Conservation (phyloP, 164 flowering plant genomes). For the Tinospora cordifolia region DNA sequence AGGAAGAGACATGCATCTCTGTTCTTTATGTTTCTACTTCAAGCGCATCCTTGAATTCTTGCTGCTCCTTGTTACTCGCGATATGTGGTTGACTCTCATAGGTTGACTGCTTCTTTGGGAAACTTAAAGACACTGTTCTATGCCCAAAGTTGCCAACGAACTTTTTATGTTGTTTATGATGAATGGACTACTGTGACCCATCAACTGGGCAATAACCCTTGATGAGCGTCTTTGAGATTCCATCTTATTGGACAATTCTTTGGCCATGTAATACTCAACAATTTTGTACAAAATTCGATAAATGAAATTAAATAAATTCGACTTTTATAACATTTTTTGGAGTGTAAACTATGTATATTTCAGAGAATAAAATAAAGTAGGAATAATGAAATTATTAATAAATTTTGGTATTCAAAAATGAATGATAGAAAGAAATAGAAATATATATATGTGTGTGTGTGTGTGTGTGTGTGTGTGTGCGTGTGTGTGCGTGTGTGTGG, state of each 20-base stretch:
- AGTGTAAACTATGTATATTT: no score
- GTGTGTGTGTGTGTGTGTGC: no score
- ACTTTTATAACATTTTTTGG: no score
- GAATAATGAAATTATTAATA: no score
- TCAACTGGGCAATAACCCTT: slow-evolving; percentile 70
- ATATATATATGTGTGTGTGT: no score
- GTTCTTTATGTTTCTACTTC: slow-evolving; percentile 52
- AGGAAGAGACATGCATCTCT: slow-evolving; percentile 13
- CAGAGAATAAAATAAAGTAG: no score
- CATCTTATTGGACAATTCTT: slow-evolving; percentile 58
- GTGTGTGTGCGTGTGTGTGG: no score
- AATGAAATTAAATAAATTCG: no score
- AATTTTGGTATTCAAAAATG: no score
- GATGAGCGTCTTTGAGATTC: slow-evolving; percentile 57
- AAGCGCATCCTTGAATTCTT: slow-evolving; percentile 78
- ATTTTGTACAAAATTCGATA: no score
- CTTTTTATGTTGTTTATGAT: slow-evolving; percentile 33
- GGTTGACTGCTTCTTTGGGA: slow-evolving; percentile 16
- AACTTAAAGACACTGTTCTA: slow-evolving; percentile 21
- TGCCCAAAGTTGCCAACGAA: slow-evolving; percentile 21
- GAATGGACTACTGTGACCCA: slow-evolving; percentile 62
- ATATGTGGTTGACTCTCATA: slow-evolving; percentile 30
- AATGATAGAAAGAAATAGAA: no score
- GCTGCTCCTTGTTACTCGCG: slow-evolving; percentile 40
- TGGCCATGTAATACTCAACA: no score